Evolutionary conservation across 192 early-diverging fungal species (phyloP), one percentile per base, ranked within the genome.

Genomic region (Entomortierella beljakovae): DNA sequence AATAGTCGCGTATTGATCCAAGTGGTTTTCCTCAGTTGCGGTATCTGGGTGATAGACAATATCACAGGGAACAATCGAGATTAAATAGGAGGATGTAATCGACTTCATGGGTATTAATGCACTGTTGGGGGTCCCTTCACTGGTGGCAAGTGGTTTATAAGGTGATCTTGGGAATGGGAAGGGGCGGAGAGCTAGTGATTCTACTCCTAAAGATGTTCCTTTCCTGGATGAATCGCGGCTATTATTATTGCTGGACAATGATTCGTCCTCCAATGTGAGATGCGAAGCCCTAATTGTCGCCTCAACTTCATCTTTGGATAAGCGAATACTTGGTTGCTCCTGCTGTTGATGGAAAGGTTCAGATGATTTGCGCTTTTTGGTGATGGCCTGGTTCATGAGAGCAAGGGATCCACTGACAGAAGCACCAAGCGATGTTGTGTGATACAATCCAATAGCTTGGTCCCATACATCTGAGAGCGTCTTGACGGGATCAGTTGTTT

Each of bases 1-100:
- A 1, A 61, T 42, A 3, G 94, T 87, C 42, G 88, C 85, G 40
- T 82, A 87, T 33, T 75, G 80, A 64, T 90, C 88, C 34, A 84
- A 31, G 16, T 81, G 55, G 26, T 75, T 84, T 29, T 85, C 77
- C 15, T 68, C 71, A 0, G 61, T 70, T n/a, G 85, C 83, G 38
- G 75, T 58, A 11, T 74, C 52, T 0, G 71, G 71, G 16, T 82
- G 67, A 33, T 72, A 70, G 18, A 46, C 84, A 57, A 87, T 70
- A 26, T 85, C 83, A 43, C 74, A 81, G 29, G 85, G 77, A 6
- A 88, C 66, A 34, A 60, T 75, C 7, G 85, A 76, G n/a, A 75
- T 32, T 1, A 82, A 56, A 29, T 68, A 73, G 3, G 89, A 86
- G 2, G 86, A 79, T 40, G 84, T 84, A 28, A 85, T 61, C 15